Conservation (phyloP, 2,329 filamentous ascomycete species). For the Penicillium corylophilum region DNA sequence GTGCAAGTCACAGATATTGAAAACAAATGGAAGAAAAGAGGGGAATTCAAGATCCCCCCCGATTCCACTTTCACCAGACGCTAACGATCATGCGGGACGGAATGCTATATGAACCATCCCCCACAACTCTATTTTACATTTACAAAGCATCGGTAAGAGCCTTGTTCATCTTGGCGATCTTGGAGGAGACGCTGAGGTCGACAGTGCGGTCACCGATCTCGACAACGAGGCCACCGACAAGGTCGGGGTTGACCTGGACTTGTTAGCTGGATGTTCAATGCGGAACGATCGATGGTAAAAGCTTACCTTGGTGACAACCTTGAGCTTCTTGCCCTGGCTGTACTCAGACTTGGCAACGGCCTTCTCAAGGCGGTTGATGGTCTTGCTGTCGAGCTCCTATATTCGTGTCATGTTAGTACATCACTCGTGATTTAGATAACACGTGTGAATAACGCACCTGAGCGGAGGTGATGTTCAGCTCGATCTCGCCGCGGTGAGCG, state of each 20-base stretch:
- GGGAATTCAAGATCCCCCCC: slow-evolving; percentile 2
- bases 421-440: background rate
- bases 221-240: slow-evolving; percentile 89
- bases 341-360: slow-evolving; percentile 88
- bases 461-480: slow-evolving; percentile 88
- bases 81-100: slow-evolving; percentile 29
- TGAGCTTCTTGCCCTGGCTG: slow-evolving; percentile 93
- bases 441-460: slow-evolving; percentile 58
- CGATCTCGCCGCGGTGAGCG: slow-evolving; percentile 86
- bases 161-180: slow-evolving; percentile 99
- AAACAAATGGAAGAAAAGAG: slow-evolving; percentile 24
- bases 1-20: slow-evolving; percentile 28
- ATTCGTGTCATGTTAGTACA: background rate
- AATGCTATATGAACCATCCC: slow-evolving; percentile 25
- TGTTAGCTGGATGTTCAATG: background rate
- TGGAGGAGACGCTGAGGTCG: slow-evolving; percentile 90
- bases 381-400: slow-evolving; percentile 82
- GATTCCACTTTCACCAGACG: slow-evolving; percentile 20
- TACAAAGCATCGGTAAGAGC: slow-evolving; percentile 95
- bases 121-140: slow-evolving; percentile 49
- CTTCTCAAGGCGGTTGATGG: slow-evolving; percentile 78
- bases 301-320: slow-evolving; percentile 84
- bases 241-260: slow-evolving; percentile 82
- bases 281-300: background rate
- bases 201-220: slow-evolving; percentile 98